Base-by-base conservation (phyloP, 768 basidiomycete species). In the Glaciozyma martinii region DNA sequence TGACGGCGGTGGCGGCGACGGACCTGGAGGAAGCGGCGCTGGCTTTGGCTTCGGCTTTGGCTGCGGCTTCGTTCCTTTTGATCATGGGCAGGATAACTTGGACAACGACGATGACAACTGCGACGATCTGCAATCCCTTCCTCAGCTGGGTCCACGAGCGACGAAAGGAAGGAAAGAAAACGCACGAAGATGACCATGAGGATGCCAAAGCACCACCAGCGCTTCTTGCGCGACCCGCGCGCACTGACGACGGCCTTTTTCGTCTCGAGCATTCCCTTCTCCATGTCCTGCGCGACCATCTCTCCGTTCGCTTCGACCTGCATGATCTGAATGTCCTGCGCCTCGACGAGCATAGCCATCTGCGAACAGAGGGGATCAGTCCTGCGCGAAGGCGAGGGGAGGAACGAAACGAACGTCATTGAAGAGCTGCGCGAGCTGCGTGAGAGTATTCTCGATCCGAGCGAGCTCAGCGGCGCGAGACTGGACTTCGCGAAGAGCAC, bases 221-320 rank as follows among this genome's bases (percentile, higher is more conserved):
- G 86, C 81, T 91, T 94, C 78, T 87, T 90, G 67, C 93, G 85
- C 29, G 91, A 91, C 52, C 86, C 82, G 40, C 87, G 82, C 30
- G 93, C 93, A 44, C 87, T 89, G 27, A 77, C 79, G 56, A 97
- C 87, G 12, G 92, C 93, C 73, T 87, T 86, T 55, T 87, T 84
- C 1, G 89, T 88, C 75, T 94, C 86, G 66, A 80, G 80, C 62
- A 90, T 78, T 19, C 86, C 90, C 61, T 79, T 81, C 72, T 82
- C 81, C 21, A 87, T 85, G 71, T 92, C 84, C 12, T 75, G 75
- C 69, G 85, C 82, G 4, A 86, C 86, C n/a, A 79, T 78, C 23
- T 72, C 71, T 12, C 87, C 87, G 59, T 82, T 82, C 21, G 76
- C 78, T 71, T 90, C 84, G 53, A 89, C 81, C 15, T 76, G 76